These are phyloP conservation scores for Euphorbia tirucalli DNA, from an alignment of 345 rosid genomes.

Conservation along the genomic window DNA sequence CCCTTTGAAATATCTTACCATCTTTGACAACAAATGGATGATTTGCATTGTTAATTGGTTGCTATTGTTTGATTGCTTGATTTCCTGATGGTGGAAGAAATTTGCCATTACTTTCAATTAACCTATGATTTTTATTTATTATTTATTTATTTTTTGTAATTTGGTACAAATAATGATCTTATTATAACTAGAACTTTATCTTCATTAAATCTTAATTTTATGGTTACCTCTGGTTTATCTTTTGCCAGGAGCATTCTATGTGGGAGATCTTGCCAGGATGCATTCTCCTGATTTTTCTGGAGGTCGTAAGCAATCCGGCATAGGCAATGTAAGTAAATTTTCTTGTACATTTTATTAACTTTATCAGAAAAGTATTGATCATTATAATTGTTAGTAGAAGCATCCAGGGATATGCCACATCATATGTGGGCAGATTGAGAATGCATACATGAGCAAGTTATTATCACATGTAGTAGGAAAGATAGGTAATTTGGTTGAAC, in stretches of 20 bases:
- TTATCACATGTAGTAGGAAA: neutral
- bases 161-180: neutral
- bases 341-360: slow-evolving; percentile 1
- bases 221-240: slow-evolving; percentile 18
- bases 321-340: slow-evolving; percentile 56
- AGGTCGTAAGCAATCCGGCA: slow-evolving; percentile 37
- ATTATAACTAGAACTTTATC: neutral
- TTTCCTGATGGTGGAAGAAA: neutral
- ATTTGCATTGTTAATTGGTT: neutral
- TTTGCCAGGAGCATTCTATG: slow-evolving; percentile 52
- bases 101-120: neutral
- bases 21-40: neutral
- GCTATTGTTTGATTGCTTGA: neutral
- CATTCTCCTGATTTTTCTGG: slow-evolving; percentile 48
- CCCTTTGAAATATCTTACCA: neutral
- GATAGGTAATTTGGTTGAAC: neutral
- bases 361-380: neutral
- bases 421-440: neutral
- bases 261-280: slow-evolving; percentile 47
- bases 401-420: neutral
- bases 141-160: neutral
- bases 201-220: neutral
- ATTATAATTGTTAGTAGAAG: neutral
- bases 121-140: no score
- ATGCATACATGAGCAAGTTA: neutral